A percentile compares a stretch with the other conserved stretches of the same genome.
phyloP scores from a whole-genome alignment of 2,329 filamentous ascomycete genomes.

The Arthrobotrys sinensis region DNA sequence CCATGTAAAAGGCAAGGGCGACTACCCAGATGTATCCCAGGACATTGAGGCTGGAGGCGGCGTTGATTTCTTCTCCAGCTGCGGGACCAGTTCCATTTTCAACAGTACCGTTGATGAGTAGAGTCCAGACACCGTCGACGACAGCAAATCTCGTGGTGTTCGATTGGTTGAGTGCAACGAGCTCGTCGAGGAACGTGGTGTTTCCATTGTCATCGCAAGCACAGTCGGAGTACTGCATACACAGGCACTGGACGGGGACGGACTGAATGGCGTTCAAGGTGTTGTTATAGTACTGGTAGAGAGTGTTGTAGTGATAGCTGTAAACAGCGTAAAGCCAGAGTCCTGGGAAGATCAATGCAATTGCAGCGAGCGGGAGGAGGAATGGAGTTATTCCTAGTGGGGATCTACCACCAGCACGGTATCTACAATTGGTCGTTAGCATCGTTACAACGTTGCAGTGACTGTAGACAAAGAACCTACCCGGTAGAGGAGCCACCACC shows the following conservation, averaged over 20 bases:
- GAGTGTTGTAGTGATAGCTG: conserved; percentile 74
- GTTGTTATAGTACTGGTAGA: conserved; percentile 73
- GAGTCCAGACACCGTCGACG: conserved; percentile 75
- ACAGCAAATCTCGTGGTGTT: conserved; percentile 75
- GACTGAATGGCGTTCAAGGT: conserved; percentile 72
- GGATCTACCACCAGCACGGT: conserved; percentile 71
- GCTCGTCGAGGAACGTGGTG: conserved; percentile 73
- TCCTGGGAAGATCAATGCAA: conserved; percentile 75
- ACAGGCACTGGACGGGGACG: conserved; percentile 76
- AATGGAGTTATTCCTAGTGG: conserved; percentile 72
- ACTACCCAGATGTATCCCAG: conserved; percentile 56
- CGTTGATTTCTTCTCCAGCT: conserved; percentile 61
- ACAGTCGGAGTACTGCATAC: conserved; percentile 73
- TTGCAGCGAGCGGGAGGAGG: conserved; percentile 71
- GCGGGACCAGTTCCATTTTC: conserved; percentile 76
- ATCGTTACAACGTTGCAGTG: conserved; percentile 72
- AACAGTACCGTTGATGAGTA: conserved; percentile 82
- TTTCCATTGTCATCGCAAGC: conserved; percentile 79
- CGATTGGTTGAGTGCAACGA: conserved; percentile 75
- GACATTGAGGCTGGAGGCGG: conserved; percentile 25
- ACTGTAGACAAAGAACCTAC: conserved; percentile 66
- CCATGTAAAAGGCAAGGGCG: conserved; percentile 40
- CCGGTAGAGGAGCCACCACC: conserved; percentile 64
- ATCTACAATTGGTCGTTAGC: conserved; percentile 76
- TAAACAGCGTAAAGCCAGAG: conserved; percentile 77